These are phyloP conservation scores for Knoxia roxburghii DNA, from an alignment of 257 asterid species.

Conservation along the genomic window DNA sequence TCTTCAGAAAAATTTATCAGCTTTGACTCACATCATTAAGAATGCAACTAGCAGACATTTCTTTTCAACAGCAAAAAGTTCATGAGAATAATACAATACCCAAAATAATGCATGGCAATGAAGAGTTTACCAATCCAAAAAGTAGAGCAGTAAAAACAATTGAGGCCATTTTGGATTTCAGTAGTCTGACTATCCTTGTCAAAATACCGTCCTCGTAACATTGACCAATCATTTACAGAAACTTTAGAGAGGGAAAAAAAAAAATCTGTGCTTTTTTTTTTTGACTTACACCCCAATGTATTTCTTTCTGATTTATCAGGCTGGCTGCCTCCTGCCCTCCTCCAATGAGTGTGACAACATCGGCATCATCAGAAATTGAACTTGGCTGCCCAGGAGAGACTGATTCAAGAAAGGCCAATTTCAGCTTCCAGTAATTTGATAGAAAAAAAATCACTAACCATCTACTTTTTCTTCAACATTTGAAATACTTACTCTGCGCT, in stretches of 20 bases:
- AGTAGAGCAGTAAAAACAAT: too few species aligned
- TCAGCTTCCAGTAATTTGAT: neutral
- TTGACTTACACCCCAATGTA: slow-evolving; percentile 93
- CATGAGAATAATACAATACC: neutral
- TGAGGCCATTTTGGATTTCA: neutral
- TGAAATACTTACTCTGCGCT: neutral
- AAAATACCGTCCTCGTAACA: neutral
- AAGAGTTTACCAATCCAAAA: too few species aligned
- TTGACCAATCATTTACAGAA: neutral
- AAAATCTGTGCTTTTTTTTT: neutral
- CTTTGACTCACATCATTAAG: neutral
- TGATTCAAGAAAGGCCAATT: slow-evolving; percentile 28
- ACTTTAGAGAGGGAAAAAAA: too few species aligned
- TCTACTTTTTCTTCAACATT: too few species aligned
- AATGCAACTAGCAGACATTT: neutral
- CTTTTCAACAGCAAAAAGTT: neutral
- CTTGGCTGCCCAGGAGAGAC: slow-evolving; percentile 94
- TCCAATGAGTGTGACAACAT: slow-evolving; percentile 75
- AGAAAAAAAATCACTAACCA: too few species aligned
- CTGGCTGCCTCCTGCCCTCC: slow-evolving; percentile 80
- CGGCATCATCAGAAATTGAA: slow-evolving; percentile 85
- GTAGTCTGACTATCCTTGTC: neutral
- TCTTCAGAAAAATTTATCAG: too few species aligned
- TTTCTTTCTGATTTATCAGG: slow-evolving; percentile 83
- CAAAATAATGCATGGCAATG: neutral